Evolutionary conservation across 2,329 filamentous ascomycete genomes (phyloP).

Genomic region (Fusarium pininemorale): DNA sequence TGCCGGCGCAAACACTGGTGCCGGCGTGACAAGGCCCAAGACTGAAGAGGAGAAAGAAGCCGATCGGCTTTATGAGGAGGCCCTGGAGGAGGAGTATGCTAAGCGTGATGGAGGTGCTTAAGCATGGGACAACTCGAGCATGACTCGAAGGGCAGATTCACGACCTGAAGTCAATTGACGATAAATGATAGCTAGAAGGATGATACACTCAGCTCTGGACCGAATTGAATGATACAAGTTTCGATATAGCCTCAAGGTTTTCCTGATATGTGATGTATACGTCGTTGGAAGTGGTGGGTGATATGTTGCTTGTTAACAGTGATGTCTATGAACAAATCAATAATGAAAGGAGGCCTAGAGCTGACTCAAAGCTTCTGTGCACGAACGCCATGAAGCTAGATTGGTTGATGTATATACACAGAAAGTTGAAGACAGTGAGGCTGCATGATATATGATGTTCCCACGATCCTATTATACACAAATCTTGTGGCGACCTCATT

Average conservation of each 20-base stretch:
- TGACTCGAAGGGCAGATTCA: not conserved
- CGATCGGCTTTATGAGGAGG: conserved; percentile 60
- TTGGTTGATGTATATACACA: not conserved
- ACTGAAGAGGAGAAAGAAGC: conserved; percentile 60
- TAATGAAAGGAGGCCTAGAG: not conserved
- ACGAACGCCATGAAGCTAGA: not conserved
- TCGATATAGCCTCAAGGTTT: not conserved
- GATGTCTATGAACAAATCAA: not conserved
- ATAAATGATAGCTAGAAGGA: not conserved
- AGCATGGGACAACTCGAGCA: not conserved
- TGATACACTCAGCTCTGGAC: not conserved
- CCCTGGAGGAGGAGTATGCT: conserved; percentile 65
- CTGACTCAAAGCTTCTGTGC: not conserved
- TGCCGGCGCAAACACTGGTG: conserved; percentile 60
- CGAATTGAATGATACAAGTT: not conserved
- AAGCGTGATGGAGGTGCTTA: conserved; percentile 63
- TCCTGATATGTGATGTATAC: not conserved
- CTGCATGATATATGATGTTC: not conserved
- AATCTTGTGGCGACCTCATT: not conserved
- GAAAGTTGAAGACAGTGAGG: not conserved
- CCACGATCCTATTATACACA: not conserved
- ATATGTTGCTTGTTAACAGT: not conserved
- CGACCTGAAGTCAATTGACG: not conserved
- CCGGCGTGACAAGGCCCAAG: conserved; percentile 57
- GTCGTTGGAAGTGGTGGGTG: not conserved